Evolutionary conservation across 108 stramenopile species (phyloP).

Genomic region (Parietichytrium sp.): DNA sequence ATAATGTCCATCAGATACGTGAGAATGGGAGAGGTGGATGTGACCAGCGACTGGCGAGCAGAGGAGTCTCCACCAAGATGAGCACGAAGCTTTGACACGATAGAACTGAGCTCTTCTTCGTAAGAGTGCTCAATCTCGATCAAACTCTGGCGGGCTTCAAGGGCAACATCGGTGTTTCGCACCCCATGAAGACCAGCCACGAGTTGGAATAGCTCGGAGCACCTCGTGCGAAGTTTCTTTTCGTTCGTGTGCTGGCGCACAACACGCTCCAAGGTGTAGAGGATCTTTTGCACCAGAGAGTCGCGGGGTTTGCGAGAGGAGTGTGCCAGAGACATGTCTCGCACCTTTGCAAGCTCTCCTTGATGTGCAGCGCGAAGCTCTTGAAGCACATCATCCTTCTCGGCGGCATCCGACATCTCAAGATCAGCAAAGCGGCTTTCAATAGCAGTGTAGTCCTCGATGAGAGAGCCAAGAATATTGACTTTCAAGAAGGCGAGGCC

Average conservation of each 20-base stretch:
- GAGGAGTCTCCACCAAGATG: neutral
- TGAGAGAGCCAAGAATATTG: constrained; percentile 65
- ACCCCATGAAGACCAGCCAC: constrained; percentile 82
- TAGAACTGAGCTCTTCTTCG: constrained; percentile 65
- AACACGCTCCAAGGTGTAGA: constrained; percentile 49
- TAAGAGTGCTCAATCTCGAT: constrained; percentile 87
- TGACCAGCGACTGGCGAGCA: constrained; percentile 2
- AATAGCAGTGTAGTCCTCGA: constrained; percentile 75
- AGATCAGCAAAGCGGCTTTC: constrained; percentile 79
- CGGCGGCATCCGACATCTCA: constrained; percentile 44
- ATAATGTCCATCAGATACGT: constrained; percentile 36
- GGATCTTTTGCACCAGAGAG: constrained; percentile 63
- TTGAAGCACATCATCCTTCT: constrained; percentile 82
- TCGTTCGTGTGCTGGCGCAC: neutral
- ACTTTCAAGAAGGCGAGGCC: constrained; percentile 57
- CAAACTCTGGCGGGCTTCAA: constrained; percentile 78
- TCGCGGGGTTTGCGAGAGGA: constrained; percentile 71
- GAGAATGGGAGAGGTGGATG: constrained; percentile 7
- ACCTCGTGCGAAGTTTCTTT: constrained; percentile 2
- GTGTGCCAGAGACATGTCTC: constrained; percentile 78
- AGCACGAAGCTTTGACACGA: constrained; percentile 44
- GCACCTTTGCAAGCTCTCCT: constrained; percentile 63
- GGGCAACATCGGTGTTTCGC: constrained; percentile 72
- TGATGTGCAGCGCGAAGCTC: constrained; percentile 78
- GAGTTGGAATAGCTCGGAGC: constrained; percentile 71